Conservation (phyloP, 2,329 filamentous ascomycete species). For the Cylindrodendrum hubeiense region DNA sequence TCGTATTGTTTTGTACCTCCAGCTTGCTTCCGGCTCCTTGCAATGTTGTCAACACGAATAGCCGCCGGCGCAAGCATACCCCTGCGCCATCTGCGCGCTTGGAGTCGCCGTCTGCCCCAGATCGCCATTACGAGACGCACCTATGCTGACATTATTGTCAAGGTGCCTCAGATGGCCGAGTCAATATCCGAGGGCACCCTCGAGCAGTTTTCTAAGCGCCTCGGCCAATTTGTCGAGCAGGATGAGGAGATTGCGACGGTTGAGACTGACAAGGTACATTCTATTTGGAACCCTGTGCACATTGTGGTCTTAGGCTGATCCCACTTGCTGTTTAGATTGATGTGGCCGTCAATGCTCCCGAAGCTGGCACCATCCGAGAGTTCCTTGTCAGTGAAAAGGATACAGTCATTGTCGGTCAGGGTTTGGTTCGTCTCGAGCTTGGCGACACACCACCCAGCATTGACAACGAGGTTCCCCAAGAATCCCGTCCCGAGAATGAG, state of each 20-base stretch:
- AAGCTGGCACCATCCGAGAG: conserved; percentile 91
- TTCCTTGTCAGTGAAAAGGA: conserved; percentile 93
- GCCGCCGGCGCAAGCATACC: too few species aligned
- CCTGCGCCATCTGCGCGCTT: too few species aligned
- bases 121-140: too few species aligned
- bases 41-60: too few species aligned
- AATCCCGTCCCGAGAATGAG: conserved; percentile 48
- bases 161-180: conserved; percentile 98
- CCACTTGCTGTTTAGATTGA: conserved; percentile 76
- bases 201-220: conserved; percentile 92
- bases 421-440: conserved; percentile 87
- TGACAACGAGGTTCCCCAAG: conserved; percentile 55
- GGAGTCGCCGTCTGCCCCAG: too few species aligned
- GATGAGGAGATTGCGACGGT: conserved; percentile 99
- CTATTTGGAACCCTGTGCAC: not conserved
- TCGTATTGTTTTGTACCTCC: too few species aligned
- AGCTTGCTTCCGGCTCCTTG: too few species aligned
- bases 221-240: conserved; percentile 93
- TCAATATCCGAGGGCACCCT: conserved; percentile 98
- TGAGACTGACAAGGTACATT: conserved; percentile 92
- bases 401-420: conserved; percentile 94
- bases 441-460: conserved; percentile 66
- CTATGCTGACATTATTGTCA: conserved; percentile 86
- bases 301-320: not conserved
- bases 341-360: conserved; percentile 93